Evolutionary conservation across 208 protist genomes (phyloP).

Genomic region (Angomonas desouzai): DNA sequence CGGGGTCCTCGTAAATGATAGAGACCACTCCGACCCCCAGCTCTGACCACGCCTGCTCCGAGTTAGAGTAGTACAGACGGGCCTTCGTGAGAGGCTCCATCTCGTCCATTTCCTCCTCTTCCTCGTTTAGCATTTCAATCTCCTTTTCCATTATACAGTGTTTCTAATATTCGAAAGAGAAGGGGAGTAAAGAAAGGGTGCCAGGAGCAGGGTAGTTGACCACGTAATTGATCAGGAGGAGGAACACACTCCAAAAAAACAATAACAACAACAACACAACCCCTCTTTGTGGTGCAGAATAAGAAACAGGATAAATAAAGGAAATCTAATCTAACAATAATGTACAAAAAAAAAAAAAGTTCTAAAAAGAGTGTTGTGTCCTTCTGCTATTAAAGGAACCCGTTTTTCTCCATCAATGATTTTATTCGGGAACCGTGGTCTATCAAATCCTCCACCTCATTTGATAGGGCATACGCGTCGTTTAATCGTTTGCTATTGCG

Average conservation of each 20-base stretch:
- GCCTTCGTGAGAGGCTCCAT: conserved; percentile 62
- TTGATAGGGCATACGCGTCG: conserved; percentile 24
- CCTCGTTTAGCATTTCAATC: not conserved
- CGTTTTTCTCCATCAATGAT: not conserved
- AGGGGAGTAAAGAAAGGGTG: too few relatives aligned
- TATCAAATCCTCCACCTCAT: conserved; percentile 53
- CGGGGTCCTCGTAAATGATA: not conserved
- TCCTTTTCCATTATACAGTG: too few relatives aligned
- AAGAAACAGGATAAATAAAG: conserved; percentile 13
- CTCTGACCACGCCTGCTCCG: conserved; percentile 50
- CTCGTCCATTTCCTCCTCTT: conserved; percentile 2
- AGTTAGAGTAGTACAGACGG: conserved; percentile 59
- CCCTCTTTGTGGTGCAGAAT: not conserved
- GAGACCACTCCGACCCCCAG: conserved; percentile 63
- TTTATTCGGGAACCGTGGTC: conserved; percentile 19
- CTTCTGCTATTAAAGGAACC: not conserved
- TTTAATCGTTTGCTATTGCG: conserved; percentile 34
- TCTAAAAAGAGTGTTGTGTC: too few relatives aligned
- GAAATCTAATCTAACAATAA: conserved; percentile 1
- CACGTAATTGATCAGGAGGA: too few relatives aligned
- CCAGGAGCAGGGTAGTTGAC: too few relatives aligned
- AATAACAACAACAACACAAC: not conserved
- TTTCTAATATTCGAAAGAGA: too few relatives aligned
- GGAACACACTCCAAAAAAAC: too few relatives aligned
- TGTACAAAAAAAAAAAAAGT: conserved; percentile 15